A percentile compares a stretch with the other conserved stretches of the same genome.
Evolutionary conservation across 495 filamentous ascomycete genomes (phyloP).

Genomic region (Trichoderma orchidacearum): DNA sequence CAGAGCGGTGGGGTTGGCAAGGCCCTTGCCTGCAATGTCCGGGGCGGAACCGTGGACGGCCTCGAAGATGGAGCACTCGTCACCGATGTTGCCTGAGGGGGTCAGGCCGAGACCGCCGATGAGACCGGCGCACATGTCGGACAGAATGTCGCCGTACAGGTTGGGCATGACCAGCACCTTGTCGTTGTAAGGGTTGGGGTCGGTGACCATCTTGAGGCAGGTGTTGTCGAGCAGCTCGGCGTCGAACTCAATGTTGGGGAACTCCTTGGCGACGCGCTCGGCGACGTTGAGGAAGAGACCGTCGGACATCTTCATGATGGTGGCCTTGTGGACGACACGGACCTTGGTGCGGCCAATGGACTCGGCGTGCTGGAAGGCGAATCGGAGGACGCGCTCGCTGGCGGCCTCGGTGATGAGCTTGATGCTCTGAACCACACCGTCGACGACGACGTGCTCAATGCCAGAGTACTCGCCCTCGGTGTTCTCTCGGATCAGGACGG

Average conservation of each 20-base stretch:
- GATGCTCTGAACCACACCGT: slow-evolving; percentile 97
- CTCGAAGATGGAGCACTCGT: slow-evolving; percentile 99
- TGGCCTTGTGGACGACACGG: slow-evolving; percentile 95
- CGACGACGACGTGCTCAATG: slow-evolving; percentile 96
- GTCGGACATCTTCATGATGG: slow-evolving; percentile 99
- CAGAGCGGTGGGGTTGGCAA: slow-evolving; percentile 91
- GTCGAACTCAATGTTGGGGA: slow-evolving; percentile 87
- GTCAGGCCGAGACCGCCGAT: slow-evolving; percentile 96
- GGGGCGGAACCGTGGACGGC: slow-evolving; percentile 96
- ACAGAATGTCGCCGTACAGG: slow-evolving; percentile 97
- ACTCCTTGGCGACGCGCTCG: slow-evolving; percentile 77
- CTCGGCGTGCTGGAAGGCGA: slow-evolving; percentile 94
- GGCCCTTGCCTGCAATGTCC: slow-evolving; percentile 90
- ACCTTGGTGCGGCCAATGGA: slow-evolving; percentile 89
- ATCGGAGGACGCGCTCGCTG: slow-evolving; percentile 85
- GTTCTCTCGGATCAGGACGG: slow-evolving; percentile 96
- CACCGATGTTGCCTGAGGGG: slow-evolving; percentile 95
- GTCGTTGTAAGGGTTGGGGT: slow-evolving; percentile 91
- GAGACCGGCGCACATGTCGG: slow-evolving; percentile 97
- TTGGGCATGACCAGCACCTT: slow-evolving; percentile 99
- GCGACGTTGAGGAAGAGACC: slow-evolving; percentile 90
- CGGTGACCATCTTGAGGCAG: slow-evolving; percentile 93
- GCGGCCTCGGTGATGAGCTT: slow-evolving; percentile 95
- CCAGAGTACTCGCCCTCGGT: slow-evolving; percentile 99
- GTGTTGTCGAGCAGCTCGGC: slow-evolving; percentile 97